Evolutionary conservation across 352 stramenopile genomes (phyloP), one percentile per base, ranked within the genome.

Genomic region (Globisporangium carolinianum): DNA sequence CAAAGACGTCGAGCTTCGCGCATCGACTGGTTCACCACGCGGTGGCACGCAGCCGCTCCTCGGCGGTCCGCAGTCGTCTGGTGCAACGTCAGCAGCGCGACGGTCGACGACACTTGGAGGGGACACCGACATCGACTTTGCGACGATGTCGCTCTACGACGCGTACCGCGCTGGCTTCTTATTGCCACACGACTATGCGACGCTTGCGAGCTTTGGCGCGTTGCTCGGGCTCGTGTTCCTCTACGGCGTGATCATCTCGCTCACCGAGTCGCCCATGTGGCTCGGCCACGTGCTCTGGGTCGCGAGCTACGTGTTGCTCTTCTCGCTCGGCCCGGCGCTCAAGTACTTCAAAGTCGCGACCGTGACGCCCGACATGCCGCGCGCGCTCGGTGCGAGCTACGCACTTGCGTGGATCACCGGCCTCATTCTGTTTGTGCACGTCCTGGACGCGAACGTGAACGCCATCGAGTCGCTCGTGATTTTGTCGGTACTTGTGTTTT

Each of bases 291-390:
- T 91, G 24, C 58, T 94, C 36, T 94, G 81, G 83, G 77, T 83
- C 17, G 71, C 52, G 4, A 64, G 54, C 3, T 88, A 87, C 58
- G 74, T 89, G 0, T 5, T 81, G 2, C 66, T 91, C 35, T 94
- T 94, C 55, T 86, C 83, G 10, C 50, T 89, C 1, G 79, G 75
- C 17, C 79, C 79, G 17, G 85, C 79, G 3, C 71, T 89, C 57
- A 94, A 94, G 61, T 91, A 77, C 60, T 91, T 91, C 61, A 79
- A 87, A 54, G 86, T 86, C 12, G 77, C 71, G 6, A 66, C 66
- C 1, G 65, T 79, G 36, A 88, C 76, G 4, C 37, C 61, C 0
- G 83, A 94, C 55, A 87, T 88, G 67, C 80, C 66, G 24, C 72
- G 67, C 53, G 71, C 63, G 0, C 78, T 84, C 47, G 67, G 55